Conservation (phyloP, 495 filamentous ascomycete genomes). For the Neurospora terricola region DNA sequence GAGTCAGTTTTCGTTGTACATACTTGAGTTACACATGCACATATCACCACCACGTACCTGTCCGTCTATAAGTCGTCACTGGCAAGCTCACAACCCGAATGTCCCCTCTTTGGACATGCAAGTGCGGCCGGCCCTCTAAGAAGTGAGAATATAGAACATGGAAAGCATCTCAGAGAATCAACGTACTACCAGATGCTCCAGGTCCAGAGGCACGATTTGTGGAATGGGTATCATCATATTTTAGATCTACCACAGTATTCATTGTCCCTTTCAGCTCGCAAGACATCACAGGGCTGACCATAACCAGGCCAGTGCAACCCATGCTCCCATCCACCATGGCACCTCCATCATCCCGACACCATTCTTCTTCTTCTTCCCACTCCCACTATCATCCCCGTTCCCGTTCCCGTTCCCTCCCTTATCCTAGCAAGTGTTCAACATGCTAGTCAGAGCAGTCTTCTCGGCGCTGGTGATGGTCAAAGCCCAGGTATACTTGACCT, state of each 20-base stretch:
- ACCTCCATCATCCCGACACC: neutral
- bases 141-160: neutral
- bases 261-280: neutral
- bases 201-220: neutral
- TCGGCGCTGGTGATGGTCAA: conserved; percentile 25
- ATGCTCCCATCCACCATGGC: neutral
- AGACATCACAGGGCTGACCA: neutral
- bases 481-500: conserved; percentile 54
- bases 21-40: neutral
- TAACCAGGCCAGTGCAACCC: neutral
- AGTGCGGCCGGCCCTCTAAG: neutral
- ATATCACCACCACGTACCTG: neutral
- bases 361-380: neutral
- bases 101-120: neutral
- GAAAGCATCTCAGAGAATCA: neutral
- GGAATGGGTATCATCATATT: neutral
- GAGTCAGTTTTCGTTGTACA: neutral
- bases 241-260: neutral
- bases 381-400: neutral
- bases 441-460: conserved; percentile 49
- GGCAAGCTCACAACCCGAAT: neutral
- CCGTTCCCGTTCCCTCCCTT: neutral
- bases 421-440: conserved; percentile 53
- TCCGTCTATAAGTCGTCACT: neutral
- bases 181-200: neutral